phyloP scores from a whole-genome alignment of 768 basidiomycete species.

The Lentinula sp. region DNA sequence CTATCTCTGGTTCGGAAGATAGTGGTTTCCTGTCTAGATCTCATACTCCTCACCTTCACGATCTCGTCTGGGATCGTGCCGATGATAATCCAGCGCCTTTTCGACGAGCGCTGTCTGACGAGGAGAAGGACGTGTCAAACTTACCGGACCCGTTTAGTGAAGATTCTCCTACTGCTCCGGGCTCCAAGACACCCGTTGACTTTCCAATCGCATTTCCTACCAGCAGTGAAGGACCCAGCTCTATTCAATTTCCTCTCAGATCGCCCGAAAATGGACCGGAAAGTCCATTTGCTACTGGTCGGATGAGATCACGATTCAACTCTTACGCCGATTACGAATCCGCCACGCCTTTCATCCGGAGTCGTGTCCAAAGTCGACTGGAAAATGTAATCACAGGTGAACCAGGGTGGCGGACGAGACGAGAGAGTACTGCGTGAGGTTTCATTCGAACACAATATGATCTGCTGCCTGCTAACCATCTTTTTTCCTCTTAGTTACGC shows the following conservation, averaged over 20 bases:
- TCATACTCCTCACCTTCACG: conserved; percentile 36
- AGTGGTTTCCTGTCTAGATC: conserved; percentile 46
- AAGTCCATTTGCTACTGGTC: conserved; percentile 44
- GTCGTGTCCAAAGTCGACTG: conserved; percentile 75
- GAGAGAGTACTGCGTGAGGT: conserved; percentile 85
- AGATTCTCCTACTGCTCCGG: conserved; percentile 36
- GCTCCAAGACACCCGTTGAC: conserved; percentile 48
- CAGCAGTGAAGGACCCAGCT: conserved; percentile 47
- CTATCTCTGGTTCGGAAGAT: conserved; percentile 48
- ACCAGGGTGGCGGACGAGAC: conserved; percentile 78
- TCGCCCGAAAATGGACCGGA: conserved; percentile 67
- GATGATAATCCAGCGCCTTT: conserved; percentile 65
- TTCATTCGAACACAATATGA: conserved; percentile 9
- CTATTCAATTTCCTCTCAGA: conserved; percentile 75
- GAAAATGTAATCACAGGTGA: conserved; percentile 52
- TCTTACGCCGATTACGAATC: conserved; percentile 71
- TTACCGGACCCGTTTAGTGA: conserved; percentile 33
- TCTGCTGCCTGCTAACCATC: conserved; percentile 6
- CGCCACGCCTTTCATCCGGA: conserved; percentile 75
- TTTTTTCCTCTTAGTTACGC: conserved; percentile 50
- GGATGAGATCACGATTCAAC: conserved; percentile 57
- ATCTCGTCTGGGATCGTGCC: conserved; percentile 40
- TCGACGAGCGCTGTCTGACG: conserved; percentile 66
- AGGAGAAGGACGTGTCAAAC: conserved; percentile 57
- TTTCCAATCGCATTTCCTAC: conserved; percentile 52